phyloP scores from a whole-genome alignment of 2,329 filamentous ascomycete genomes.

The Stagonosporopsis cucurbitacearum region DNA sequence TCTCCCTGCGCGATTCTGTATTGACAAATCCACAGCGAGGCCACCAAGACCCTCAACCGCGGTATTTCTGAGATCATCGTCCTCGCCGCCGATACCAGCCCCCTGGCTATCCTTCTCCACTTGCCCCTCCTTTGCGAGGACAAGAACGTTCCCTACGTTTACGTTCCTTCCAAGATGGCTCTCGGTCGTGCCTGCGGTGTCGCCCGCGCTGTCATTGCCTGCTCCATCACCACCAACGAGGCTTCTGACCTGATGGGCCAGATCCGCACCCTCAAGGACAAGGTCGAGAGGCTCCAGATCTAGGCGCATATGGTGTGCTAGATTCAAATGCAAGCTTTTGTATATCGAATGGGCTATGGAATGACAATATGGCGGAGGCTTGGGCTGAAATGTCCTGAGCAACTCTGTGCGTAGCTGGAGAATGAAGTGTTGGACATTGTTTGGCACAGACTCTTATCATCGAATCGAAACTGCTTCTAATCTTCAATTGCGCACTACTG shows the following conservation, averaged over 20 bases:
- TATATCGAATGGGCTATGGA: conserved; percentile 26
- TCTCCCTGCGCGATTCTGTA: neutral
- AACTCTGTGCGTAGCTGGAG: conserved; percentile 31
- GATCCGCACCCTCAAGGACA: conserved; percentile 89
- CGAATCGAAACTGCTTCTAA: conserved; percentile 12
- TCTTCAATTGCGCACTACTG: neutral
- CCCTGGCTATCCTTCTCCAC: conserved; percentile 72
- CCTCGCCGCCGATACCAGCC: conserved; percentile 80
- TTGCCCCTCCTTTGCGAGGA: conserved; percentile 90
- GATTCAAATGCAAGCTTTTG: conserved; percentile 1
- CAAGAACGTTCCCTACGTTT: conserved; percentile 69
- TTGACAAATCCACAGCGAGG: conserved; percentile 33
- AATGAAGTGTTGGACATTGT: conserved; percentile 33
- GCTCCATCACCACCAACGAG: conserved; percentile 76
- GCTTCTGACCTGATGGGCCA: conserved; percentile 77
- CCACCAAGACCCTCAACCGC: conserved; percentile 88
- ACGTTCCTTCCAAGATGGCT: conserved; percentile 79
- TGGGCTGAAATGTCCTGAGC: conserved; percentile 27
- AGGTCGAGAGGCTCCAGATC: conserved; percentile 95
- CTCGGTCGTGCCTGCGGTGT: conserved; percentile 79
- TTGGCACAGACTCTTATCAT: conserved; percentile 31
- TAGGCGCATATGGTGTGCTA: conserved; percentile 49
- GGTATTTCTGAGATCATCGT: conserved; percentile 90
- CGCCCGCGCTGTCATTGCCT: conserved; percentile 83
- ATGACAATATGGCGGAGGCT: conserved; percentile 18